Conservation (phyloP, 495 filamentous ascomycete species). For the Pyronema domesticum region DNA sequence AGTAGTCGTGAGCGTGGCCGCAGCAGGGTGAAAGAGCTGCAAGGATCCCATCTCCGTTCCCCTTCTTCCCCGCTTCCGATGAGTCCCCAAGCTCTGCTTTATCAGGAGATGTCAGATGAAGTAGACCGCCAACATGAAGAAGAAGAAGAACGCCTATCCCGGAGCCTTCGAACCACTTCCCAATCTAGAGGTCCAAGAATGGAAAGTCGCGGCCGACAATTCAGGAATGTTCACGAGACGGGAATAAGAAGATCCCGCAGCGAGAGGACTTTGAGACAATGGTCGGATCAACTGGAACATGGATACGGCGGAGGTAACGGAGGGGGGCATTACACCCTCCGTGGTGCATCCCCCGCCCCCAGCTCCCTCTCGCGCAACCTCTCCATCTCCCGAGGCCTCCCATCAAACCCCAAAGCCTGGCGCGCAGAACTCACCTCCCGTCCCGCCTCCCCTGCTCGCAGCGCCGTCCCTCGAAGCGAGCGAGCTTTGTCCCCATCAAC, state of each 20-base stretch:
- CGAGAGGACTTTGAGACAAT: slow-evolving; percentile 20
- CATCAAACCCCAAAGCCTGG: slow-evolving; percentile 22
- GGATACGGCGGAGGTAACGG: background rate
- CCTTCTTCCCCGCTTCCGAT: slow-evolving; percentile 69
- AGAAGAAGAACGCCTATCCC: slow-evolving; percentile 7
- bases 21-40: background rate
- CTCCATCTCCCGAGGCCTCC: slow-evolving; percentile 18
- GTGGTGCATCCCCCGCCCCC: slow-evolving; percentile 14
- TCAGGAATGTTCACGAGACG: background rate
- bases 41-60: slow-evolving; percentile 35
- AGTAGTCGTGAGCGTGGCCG: background rate
- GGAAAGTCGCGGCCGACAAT: background rate
- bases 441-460: slow-evolving; percentile 12
- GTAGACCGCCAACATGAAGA: slow-evolving; percentile 10
- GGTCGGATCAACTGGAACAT: slow-evolving; percentile 21
- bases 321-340: background rate
- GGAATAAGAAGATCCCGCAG: slow-evolving; percentile 19
- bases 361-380: slow-evolving; percentile 11
- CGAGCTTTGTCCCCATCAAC: background rate
- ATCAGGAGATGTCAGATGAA: slow-evolving; percentile 17
- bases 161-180: slow-evolving; percentile 7
- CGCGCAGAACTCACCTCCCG: slow-evolving; percentile 20
- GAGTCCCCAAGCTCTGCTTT: slow-evolving; percentile 25
- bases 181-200: slow-evolving; percentile 7
- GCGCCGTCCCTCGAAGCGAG: background rate